These are phyloP conservation scores for Cladophialophora psammophila DNA, from an alignment of 2,329 filamentous ascomycete species.

Conservation along the genomic window DNA sequence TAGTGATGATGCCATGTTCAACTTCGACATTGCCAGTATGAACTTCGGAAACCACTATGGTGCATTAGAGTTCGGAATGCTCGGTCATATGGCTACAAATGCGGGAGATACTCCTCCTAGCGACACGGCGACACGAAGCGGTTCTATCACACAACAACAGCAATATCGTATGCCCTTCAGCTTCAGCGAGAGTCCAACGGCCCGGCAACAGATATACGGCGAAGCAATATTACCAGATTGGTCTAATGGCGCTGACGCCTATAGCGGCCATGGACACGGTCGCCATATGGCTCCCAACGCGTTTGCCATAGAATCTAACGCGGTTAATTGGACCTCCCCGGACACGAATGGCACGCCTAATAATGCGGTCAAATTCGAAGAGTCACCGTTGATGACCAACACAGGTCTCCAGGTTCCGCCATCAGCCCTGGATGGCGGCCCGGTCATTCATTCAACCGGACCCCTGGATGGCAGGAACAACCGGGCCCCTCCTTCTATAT, in stretches of 20 bases:
- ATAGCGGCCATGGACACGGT: slow-evolving; percentile 43
- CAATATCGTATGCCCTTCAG: slow-evolving; percentile 50
- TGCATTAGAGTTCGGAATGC: slow-evolving; percentile 92
- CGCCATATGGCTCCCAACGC: slow-evolving; percentile 59
- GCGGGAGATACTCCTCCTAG: slow-evolving; percentile 79
- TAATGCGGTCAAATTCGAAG: slow-evolving; percentile 39
- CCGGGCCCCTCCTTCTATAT: slow-evolving; percentile 47
- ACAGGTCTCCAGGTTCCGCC: slow-evolving; percentile 30
- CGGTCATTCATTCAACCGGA: slow-evolving; percentile 19
- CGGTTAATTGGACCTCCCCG: slow-evolving; percentile 63
- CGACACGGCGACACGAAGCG: slow-evolving; percentile 61
- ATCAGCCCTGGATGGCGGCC: slow-evolving; percentile 17
- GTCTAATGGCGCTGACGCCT: slow-evolving; percentile 50
- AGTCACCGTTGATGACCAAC: slow-evolving; percentile 47
- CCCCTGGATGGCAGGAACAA: slow-evolving; percentile 46
- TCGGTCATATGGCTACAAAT: slow-evolving; percentile 94
- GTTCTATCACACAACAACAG: slow-evolving; percentile 49
- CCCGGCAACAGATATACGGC: slow-evolving; percentile 51
- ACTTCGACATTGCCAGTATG: slow-evolving; percentile 91
- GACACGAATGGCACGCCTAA: slow-evolving; percentile 64
- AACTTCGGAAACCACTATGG: slow-evolving; percentile 97
- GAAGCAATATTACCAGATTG: slow-evolving; percentile 57
- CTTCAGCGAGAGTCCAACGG: slow-evolving; percentile 56
- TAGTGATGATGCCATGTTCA: slow-evolving; percentile 85
- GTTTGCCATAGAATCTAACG: slow-evolving; percentile 68